Evolutionary conservation across 2,329 filamentous ascomycete species (phyloP), one percentile per base, ranked within the genome.

Genomic region (Trichoderma harzianum): DNA sequence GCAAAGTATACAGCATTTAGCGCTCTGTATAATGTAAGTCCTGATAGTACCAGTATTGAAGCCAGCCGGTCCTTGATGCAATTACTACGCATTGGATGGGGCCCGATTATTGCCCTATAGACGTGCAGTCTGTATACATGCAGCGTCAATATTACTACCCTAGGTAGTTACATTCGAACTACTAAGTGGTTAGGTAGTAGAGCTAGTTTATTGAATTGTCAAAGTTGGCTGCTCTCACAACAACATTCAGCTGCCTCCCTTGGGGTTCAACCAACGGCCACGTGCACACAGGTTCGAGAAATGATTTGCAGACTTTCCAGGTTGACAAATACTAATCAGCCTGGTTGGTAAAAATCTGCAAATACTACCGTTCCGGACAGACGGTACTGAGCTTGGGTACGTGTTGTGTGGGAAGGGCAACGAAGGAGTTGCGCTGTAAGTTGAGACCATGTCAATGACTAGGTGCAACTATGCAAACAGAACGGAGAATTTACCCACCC

Each of bases 401-500:
- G 28, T 30, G 11, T 18, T 65, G 24, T 57, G 12, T 32, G 64
- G 55, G 5, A 60, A 21, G 28, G 14, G 16, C 3, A 24, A 21
- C 47, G 11, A 28, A 21, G 18, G 57, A 34, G 30, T 43, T 30
- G 26, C 3, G 30, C 47, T 53, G 28, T 18, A 21, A 58, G 64
- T 51, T 47, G 55, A 30, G 34, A 8, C n/a, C 26, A 26, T 34
- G 36, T 32, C n/a, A n/a, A 58, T 36, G 63, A n/a, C 28, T 1
- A 1, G 47, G 43, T 53, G 39, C 26, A 53, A 53, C 36, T 66
- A n/a, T 34, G 67, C 57, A 62, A 62, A 36, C 39, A 53, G 21
- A 58, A 53, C 67, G 67, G 57, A 69, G 16, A 69, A n/a, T 69
- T 62, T 53, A 53, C 28, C 67, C 67, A 62, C 66, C n/a, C 67